Percentiles rank a stretch among this genome's conserved stretches.
Conservation (phyloP, 1,139 yeast genomes). For the Pichia sp. region DNA sequence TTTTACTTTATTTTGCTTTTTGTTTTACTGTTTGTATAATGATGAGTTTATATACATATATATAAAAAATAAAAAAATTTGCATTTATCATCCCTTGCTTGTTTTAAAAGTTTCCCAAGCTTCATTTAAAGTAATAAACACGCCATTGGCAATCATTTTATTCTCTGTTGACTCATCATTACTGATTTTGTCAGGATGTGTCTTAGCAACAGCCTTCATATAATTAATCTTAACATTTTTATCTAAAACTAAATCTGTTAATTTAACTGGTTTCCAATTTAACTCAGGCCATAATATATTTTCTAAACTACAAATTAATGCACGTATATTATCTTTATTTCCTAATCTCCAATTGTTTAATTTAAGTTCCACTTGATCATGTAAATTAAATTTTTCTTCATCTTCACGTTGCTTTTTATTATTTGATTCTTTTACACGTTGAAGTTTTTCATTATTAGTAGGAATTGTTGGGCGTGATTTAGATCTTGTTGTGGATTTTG, state of each 20-base stretch:
- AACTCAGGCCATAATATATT: conserved; percentile 54
- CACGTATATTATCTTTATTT: conserved; percentile 73
- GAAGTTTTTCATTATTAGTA: conserved; percentile 7
- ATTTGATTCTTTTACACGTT: conserved; percentile 35
- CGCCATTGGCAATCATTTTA: conserved; percentile 79
- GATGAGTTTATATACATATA: no score
- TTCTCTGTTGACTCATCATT: conserved; percentile 53
- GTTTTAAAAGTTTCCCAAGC: conserved; percentile 88
- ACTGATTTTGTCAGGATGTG: conserved; percentile 88
- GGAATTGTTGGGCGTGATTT: not conserved
- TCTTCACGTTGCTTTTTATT: conserved; percentile 44
- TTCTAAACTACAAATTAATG: conserved; percentile 61
- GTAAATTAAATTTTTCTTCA: conserved; percentile 50
- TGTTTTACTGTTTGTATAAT: not conserved
- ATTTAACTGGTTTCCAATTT: conserved; percentile 57
- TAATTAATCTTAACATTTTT: conserved; percentile 82
- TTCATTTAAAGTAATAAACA: conserved; percentile 73
- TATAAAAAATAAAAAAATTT: not conserved
- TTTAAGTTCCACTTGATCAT: conserved; percentile 52
- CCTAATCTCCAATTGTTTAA: conserved; percentile 64
- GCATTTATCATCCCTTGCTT: conserved; percentile 1
- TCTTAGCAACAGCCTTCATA: conserved; percentile 87
- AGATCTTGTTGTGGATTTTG: no score
- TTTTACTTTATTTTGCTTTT: not conserved
- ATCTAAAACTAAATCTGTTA: conserved; percentile 80